Evolutionary conservation across 768 basidiomycete genomes (phyloP), one percentile per base, ranked within the genome.

Genomic region (Cubamyces sp.): DNA sequence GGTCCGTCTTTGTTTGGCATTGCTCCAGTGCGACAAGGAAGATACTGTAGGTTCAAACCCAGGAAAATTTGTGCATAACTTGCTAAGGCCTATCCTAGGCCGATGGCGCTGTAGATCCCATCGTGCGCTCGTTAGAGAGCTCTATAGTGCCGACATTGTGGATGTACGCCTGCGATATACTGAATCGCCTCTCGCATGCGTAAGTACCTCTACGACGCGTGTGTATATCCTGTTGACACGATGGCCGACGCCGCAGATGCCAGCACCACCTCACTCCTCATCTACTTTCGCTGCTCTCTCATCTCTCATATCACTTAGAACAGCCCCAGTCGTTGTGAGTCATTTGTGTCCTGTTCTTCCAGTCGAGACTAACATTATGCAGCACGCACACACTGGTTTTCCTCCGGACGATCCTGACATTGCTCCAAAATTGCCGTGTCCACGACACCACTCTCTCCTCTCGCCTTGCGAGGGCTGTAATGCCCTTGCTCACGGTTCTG

Each of bases 241-340:
- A 40, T 23, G 11, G 21, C 37, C 3, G 34, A 21, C 59, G n/a
- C n/a, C n/a, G n/a, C n/a, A 94, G 92, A 54, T 73, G 79, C 16
- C 77, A 76, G 16, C 78, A 79, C 48, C 80, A 84, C 61, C 69
- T 94, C 25, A 80, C 82, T 23, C 82, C 91, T 0, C 78, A 89
- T 68, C 54, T 76, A 1, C 73, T 82, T n/a, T 82, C 78, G 50
- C 56, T 94, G n/a, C 68, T 83, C 16, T 77, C 79, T 21, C 74
- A 79, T 45, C 69, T 93, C 19, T 73, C 78, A 2, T 84, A 80
- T 66, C 89, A 87, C 60, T 75, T 93, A 0, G 91, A 93, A 70
- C 83, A 82, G 61, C 75, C 76, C 14, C 72, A 74, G 19, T 73
- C 78, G 14, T 43, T 77, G 88, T 89, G 71, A 68, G 84, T 71